A percentile compares a stretch with the other conserved stretches of the same genome.
These are phyloP conservation scores for Phytophthora sp. DNA, from an alignment of 352 stramenopile species.

Conservation along the genomic window DNA sequence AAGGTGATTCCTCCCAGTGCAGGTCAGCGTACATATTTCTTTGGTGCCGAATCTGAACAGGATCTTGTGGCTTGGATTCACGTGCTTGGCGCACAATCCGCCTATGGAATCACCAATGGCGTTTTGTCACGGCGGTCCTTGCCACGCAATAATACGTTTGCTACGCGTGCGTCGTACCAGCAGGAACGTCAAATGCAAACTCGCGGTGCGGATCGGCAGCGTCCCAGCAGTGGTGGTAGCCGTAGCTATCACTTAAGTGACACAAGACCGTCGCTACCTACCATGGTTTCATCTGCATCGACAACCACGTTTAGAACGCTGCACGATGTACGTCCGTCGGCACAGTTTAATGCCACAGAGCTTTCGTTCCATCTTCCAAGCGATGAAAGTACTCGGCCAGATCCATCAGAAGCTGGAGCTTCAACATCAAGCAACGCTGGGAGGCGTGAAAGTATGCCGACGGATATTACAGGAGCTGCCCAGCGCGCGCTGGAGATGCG, in stretches of 20 bases:
- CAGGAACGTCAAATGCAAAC: slow-evolving; percentile 13
- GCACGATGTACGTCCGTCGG: slow-evolving; percentile 22
- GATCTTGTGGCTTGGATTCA: slow-evolving; percentile 80
- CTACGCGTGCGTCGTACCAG: slow-evolving; percentile 32
- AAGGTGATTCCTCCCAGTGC: slow-evolving; percentile 62
- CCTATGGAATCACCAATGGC: slow-evolving; percentile 39
- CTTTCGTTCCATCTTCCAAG: slow-evolving; percentile 31
- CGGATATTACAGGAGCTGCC: slow-evolving; percentile 9
- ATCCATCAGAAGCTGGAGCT: slow-evolving; percentile 9
- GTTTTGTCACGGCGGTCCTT: slow-evolving; percentile 16
- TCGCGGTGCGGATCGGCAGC: slow-evolving; percentile 8
- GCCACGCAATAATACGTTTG: slow-evolving; percentile 36
- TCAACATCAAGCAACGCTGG: not conserved
- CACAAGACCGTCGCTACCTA: slow-evolving; percentile 26
- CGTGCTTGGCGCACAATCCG: slow-evolving; percentile 57
- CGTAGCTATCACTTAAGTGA: slow-evolving; percentile 15
- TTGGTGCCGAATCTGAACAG: slow-evolving; percentile 68
- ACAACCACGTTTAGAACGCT: slow-evolving; percentile 11
- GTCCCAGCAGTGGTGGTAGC: slow-evolving; percentile 21
- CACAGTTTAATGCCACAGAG: slow-evolving; percentile 28
- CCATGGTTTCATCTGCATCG: slow-evolving; percentile 25
- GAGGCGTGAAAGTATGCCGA: slow-evolving; percentile 31
- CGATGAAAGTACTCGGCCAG: slow-evolving; percentile 11
- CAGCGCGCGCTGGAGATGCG: slow-evolving; percentile 23
- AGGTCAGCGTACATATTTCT: slow-evolving; percentile 77